Base-by-base conservation (phyloP, 768 basidiomycete genomes). In the Psilocybe tampanensis region DNA sequence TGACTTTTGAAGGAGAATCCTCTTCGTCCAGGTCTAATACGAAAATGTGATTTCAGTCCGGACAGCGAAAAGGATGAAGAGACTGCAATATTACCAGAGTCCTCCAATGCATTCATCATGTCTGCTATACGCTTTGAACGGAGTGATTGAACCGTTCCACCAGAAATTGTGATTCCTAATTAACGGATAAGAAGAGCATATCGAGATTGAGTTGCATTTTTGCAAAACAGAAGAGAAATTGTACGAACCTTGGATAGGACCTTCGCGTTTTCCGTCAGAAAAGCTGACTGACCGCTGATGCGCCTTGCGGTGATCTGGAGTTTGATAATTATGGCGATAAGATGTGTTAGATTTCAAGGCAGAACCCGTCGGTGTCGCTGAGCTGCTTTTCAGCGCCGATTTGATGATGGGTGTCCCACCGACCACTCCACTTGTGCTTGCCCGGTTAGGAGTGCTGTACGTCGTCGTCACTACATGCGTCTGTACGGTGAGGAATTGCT, bases 261-360 rank as follows among this genome's bases (percentile, higher is more conserved):
- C 95, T 29, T 90, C 88, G 58, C 82, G 83, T 68, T 87, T 90
- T 5, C 97, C 97, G 68, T 99, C 97, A 22, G 95, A 97, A 75
- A 99, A 99, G 70, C 94, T 96, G 55, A 99, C 96, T 42, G 91
- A 94, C 36, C 94, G 82, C n/a, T 87, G 83, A 62, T 88, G 85
- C 12, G 73, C 72, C 15, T 72, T 61, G 51, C 67, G 74, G 47
- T 76, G 76, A 36, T 79, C 70, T n/a, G 87, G 89, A 17, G 84
- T 90, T 57, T 77, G 77, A 61, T 81, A 73, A 48, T 73, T 75
- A n/a, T 72, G 66, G 26, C 79, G 77, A 64, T 67, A 33, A 22
- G 52, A 79, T 19, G 78, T 70, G 29, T 4, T 29, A 64, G 81
- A 79, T 65, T 83, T 86, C 70, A 89, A 65, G 9, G 75, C 86